Evolutionary conservation across 768 basidiomycete species (phyloP).

Genomic region (Pseudohyphozyma bogoriensis): DNA sequence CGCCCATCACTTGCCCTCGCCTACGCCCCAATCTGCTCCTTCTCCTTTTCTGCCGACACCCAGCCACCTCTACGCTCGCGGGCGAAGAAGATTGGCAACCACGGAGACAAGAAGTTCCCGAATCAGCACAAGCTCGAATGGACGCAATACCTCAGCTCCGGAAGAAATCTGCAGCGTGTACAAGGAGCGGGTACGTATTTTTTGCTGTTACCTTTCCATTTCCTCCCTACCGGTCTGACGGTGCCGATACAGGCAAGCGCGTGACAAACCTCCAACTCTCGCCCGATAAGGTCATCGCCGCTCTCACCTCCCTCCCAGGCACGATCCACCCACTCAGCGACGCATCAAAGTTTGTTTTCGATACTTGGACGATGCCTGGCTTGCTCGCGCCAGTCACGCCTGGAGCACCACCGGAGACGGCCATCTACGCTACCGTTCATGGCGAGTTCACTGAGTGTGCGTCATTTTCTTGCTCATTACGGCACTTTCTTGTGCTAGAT

Average conservation of each 20-base stretch:
- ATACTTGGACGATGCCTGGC: constrained; percentile 54
- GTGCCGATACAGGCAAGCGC: constrained; percentile 30
- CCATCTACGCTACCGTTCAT: constrained; percentile 64
- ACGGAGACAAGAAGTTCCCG: constrained; percentile 46
- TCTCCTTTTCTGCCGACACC: constrained; percentile 81
- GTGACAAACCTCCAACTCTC: constrained; percentile 58
- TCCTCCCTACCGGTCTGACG: constrained; percentile 36
- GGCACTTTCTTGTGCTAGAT: not conserved
- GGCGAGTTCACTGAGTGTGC: constrained; percentile 85
- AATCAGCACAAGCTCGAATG: constrained; percentile 76
- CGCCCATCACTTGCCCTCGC: constrained; percentile 57
- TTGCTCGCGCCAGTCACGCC: constrained; percentile 40
- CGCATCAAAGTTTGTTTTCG: constrained; percentile 73
- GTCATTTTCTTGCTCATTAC: constrained; percentile 34
- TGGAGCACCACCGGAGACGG: constrained; percentile 37
- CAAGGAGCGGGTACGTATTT: constrained; percentile 20
- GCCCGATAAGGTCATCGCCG: constrained; percentile 51
- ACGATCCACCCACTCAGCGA: constrained; percentile 76
- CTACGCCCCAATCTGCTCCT: constrained; percentile 79
- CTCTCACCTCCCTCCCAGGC: constrained; percentile 55
- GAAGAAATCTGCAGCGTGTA: constrained; percentile 55
- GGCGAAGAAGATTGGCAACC: constrained; percentile 48
- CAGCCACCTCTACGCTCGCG: constrained; percentile 67
- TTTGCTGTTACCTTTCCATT: not conserved
- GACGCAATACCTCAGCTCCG: constrained; percentile 55